Base-by-base conservation (phyloP, 2,329 filamentous ascomycete genomes). In the Pseudocercospora pini-densiflorae region DNA sequence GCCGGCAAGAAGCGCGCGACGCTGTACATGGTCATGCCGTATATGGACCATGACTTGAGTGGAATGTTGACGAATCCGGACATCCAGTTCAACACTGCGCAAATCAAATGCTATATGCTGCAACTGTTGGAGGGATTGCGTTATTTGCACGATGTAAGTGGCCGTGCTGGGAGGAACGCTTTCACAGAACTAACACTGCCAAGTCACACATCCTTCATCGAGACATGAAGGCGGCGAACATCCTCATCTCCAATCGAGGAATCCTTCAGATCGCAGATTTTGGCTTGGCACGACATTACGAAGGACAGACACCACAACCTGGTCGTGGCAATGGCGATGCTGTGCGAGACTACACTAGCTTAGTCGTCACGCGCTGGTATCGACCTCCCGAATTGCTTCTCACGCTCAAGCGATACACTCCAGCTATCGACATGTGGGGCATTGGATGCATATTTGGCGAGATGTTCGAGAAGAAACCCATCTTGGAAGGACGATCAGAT, bases 31-130 rank as follows among this genome's bases (percentile, higher is more conserved):
- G 94, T 97, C 60, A 97, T 90, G 53, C 95, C 94, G 6, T 99
- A 99, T 79, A 97, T 98, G 93, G 94, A 98, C 74, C 95, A 99
- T 81, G 95, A 99, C 80, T 86, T 99, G n/a, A 97, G 94, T 8
- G 95, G 95, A 53, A 88, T 99, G 31, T 89, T 99, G 74, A 95
- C 98, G 79, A 99, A 99, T 74, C 94, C 94, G 9, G 89, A 90
- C 6, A 94, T 99, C 45, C 87, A 88, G 47, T 94, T 99, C 75
- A 92, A 91, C 58, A 90, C 94, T 75, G 87, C 92, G 4, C 94
- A 98, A 78, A 97, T 98, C 80, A 99, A 99, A 80, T 99, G 95
- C 82, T 99, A 99, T 80, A 90, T 99, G 87, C 83, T 95, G 66
- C 95, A 99, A 79, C 86, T 99, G 31, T 87, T 99, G 59, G 90